phyloP scores from a whole-genome alignment of 2,329 filamentous ascomycete species.

The Nothomitra cinnamomea region DNA sequence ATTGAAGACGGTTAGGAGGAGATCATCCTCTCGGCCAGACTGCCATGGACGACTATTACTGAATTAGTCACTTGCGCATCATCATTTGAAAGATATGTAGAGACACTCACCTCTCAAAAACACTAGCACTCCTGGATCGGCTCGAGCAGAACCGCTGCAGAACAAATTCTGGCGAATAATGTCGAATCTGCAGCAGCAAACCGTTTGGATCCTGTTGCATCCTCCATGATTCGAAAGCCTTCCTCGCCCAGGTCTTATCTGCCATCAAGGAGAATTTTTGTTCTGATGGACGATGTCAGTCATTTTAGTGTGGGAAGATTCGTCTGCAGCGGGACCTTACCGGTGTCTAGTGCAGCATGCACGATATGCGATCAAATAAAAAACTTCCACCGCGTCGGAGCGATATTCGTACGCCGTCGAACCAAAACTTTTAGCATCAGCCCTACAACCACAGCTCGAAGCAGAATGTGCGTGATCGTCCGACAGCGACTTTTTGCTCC shows the following conservation, averaged over 20 bases:
- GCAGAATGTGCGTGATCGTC: not conserved
- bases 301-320: not conserved
- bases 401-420: slow-evolving; percentile 3
- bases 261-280: slow-evolving; percentile 1
- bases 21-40: not conserved
- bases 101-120: not conserved
- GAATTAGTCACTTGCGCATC: not conserved
- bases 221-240: not conserved
- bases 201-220: slow-evolving; percentile 1
- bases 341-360: slow-evolving; percentile 3
- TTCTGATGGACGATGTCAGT: not conserved
- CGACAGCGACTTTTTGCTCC: not conserved
- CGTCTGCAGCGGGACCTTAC: slow-evolving; percentile 1
- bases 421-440: slow-evolving; percentile 3
- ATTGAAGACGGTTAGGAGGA: slow-evolving; percentile 13
- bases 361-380: slow-evolving; percentile 5
- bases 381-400: slow-evolving; percentile 1
- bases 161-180: slow-evolving; percentile 1
- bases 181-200: not conserved
- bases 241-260: slow-evolving; percentile 1
- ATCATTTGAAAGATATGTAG: not conserved
- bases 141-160: not conserved
- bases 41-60: not conserved
- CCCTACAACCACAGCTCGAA: not conserved
- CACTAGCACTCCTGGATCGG: not conserved